Evolutionary conservation across 148 eudicot genomes (phyloP), one percentile per base, ranked within the genome.

Genomic region (Pharnaceum exiguum): DNA sequence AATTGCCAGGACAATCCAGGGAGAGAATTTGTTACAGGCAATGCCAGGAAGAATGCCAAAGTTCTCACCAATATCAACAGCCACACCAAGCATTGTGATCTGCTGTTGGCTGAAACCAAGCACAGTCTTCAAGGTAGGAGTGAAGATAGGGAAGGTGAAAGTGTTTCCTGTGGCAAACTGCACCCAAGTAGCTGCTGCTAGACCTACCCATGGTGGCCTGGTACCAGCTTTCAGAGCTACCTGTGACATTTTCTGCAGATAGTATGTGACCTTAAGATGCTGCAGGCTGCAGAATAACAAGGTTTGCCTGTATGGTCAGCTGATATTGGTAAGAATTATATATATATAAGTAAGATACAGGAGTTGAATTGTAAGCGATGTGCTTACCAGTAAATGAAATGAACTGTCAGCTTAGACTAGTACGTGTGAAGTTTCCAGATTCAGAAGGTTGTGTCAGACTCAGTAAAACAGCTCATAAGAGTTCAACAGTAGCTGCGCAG

Each of bases 161-260:
- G 79, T 74, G 59, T 77, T 84, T 38, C 86, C 86, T 36, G 90
- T 61, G 15, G 68, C 72, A 26, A 84, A 62, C 42, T 80, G 84
- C 9, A 84, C 84, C 86, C 84, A 81, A 4, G 81, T 54, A 55
- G 90, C 83, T 7, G 77, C 76, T 12, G 78, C 81, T 31, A 84
- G 71, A 13, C 89, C 90, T 2, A 84, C 73, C 86, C 86, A 84
- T 66, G 73, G 67, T 15, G 67, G 67, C 31, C 73, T 69, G 22
- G 49, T 69, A 56, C 69, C 69, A 2, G 51, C 23, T 63, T 63
- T 56, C 21, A 13, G 11, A 1, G 6, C 51, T 11, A 30, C 36
- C 18, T 28, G 55, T 17, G 55, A 2, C 55, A 51, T 51, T 17
- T 51, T 46, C n/a, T n/a, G n/a, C n/a, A n/a, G n/a, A n/a, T n/a